Percentiles rank a stretch among this genome's conserved stretches.
These are phyloP conservation scores for Blastomyces gilchristii DNA, from an alignment of 2,329 filamentous ascomycete genomes.

Conservation along the genomic window DNA sequence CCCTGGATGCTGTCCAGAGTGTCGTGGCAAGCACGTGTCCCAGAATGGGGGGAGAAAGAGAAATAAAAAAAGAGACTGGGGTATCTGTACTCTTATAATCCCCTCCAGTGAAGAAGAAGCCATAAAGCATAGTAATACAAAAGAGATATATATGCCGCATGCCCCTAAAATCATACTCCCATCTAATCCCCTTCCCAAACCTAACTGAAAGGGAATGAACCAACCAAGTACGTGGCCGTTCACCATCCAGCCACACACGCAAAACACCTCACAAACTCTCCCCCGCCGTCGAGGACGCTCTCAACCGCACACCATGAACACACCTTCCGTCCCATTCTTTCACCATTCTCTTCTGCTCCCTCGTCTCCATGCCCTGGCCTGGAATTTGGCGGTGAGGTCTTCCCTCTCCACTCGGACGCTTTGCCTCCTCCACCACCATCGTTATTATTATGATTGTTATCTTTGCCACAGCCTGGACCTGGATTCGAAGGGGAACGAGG, in stretches of 20 bases:
- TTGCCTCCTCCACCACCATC: not conserved
- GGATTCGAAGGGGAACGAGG: not conserved
- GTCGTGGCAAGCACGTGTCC: no score
- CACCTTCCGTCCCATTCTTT: slow-evolving; percentile 24
- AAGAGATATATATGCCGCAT: not conserved
- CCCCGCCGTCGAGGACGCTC: slow-evolving; percentile 27
- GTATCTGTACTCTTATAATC: not conserved
- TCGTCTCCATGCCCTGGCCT: not conserved
- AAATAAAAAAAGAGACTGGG: not conserved
- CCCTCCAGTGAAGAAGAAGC: not conserved
- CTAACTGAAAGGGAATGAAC: no score
- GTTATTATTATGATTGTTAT: not conserved
- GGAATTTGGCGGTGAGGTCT: not conserved
- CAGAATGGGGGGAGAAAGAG: no score
- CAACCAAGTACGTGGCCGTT: slow-evolving; percentile 6
- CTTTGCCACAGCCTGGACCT: not conserved
- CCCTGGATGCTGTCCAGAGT: no score
- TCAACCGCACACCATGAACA: slow-evolving; percentile 34
- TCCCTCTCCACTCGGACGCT: not conserved
- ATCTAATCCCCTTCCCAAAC: not conserved
- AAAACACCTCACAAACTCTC: slow-evolving; percentile 30
- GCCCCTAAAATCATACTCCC: not conserved
- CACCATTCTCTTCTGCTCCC: not conserved
- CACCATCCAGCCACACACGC: slow-evolving; percentile 23
- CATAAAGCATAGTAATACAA: not conserved